phyloP scores from a whole-genome alignment of 768 basidiomycete genomes.

The Chalciporus chontae region DNA sequence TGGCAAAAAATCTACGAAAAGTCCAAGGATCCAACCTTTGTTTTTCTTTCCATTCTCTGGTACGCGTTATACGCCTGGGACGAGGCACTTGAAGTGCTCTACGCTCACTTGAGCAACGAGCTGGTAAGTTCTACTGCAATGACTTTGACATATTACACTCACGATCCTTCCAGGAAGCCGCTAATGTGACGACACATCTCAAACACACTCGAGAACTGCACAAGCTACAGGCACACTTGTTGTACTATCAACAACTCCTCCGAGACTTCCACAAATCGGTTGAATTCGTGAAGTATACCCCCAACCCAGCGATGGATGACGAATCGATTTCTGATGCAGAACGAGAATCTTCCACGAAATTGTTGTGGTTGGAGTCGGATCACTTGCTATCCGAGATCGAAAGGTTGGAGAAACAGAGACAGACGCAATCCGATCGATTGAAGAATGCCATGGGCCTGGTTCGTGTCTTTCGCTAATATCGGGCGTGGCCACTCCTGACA shows the following conservation, averaged over 20 bases:
- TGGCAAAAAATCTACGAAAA: slow-evolving; percentile 33
- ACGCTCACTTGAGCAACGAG: slow-evolving; percentile 42
- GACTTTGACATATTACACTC: background rate
- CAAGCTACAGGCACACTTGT: slow-evolving; percentile 52
- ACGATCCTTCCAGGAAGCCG: slow-evolving; percentile 38
- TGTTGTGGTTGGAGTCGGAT: slow-evolving; percentile 17
- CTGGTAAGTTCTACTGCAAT: slow-evolving; percentile 33
- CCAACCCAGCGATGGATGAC: slow-evolving; percentile 44
- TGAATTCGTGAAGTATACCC: slow-evolving; percentile 45
- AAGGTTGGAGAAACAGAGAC: slow-evolving; percentile 29
- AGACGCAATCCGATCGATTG: slow-evolving; percentile 26
- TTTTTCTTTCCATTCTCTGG: slow-evolving; percentile 46
- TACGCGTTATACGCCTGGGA: slow-evolving; percentile 63
- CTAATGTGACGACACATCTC: slow-evolving; percentile 36
- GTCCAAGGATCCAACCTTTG: slow-evolving; percentile 32
- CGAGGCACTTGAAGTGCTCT: slow-evolving; percentile 51
- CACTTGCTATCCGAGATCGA: slow-evolving; percentile 43
- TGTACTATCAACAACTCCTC: slow-evolving; percentile 53
- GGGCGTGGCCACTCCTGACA: background rate
- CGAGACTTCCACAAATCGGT: slow-evolving; percentile 53
- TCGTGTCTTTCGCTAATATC: background rate
- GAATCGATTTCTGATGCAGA: slow-evolving; percentile 8
- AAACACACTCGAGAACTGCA: slow-evolving; percentile 51
- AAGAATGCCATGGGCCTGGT: slow-evolving; percentile 33
- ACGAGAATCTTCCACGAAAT: background rate